phyloP scores from a whole-genome alignment of 2,329 filamentous ascomycete genomes.

The Xylaria sp. region DNA sequence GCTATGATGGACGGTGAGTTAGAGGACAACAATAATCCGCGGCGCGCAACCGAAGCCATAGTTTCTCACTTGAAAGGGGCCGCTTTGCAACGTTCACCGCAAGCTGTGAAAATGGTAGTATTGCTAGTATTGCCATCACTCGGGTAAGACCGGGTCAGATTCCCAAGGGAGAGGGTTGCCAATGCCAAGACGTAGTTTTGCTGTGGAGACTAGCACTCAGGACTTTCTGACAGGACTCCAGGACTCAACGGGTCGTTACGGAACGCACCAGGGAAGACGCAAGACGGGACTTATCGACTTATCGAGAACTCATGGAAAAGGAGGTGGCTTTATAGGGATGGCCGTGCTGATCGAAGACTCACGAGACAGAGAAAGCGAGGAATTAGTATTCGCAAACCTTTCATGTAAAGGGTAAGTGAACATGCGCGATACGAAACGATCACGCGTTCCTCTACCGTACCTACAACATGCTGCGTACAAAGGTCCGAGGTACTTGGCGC shows the following conservation, averaged over 20 bases:
- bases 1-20: conserved; percentile 21
- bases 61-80: conserved; percentile 20
- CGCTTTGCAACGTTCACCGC: conserved; percentile 21
- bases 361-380: too few relatives aligned
- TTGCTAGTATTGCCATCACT: conserved; percentile 17
- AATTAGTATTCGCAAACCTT: too few relatives aligned
- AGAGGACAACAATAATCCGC: conserved; percentile 16
- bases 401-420: too few relatives aligned
- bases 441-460: too few relatives aligned
- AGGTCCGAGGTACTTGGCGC: too few relatives aligned
- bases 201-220: neutral
- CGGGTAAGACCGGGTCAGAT: conserved; percentile 21
- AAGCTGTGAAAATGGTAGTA: conserved; percentile 13
- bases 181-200: conserved; percentile 2
- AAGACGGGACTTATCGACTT: too few relatives aligned
- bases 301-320: too few relatives aligned
- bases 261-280: neutral
- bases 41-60: conserved; percentile 27
- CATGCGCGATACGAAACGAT: too few relatives aligned
- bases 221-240: too few relatives aligned
- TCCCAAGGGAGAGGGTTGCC: neutral
- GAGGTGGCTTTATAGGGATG: too few relatives aligned
- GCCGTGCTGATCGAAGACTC: too few relatives aligned
- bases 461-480: too few relatives aligned
- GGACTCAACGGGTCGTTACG: neutral